Conservation (phyloP, 75 land plant species). For the Larix kaempferi region DNA sequence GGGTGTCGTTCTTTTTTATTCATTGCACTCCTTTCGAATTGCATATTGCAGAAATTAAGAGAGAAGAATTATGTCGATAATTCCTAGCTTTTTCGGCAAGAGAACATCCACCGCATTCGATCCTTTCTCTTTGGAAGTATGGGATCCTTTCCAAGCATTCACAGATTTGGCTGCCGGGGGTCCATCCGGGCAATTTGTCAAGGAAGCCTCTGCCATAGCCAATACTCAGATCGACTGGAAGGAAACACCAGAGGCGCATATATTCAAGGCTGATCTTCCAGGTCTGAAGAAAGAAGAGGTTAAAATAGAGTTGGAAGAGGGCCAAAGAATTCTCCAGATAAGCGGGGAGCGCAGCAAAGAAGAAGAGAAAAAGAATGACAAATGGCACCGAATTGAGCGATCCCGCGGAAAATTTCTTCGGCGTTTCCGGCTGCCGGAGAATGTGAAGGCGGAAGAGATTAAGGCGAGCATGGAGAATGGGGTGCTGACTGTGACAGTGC, state of each 20-base stretch:
- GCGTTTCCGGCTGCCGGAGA: slow-evolving; percentile 24
- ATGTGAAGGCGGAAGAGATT: slow-evolving; percentile 18
- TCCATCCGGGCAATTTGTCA: slow-evolving; percentile 5
- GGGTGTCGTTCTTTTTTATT: too few relatives aligned
- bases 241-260: slow-evolving; percentile 44
- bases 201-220: slow-evolving; percentile 26
- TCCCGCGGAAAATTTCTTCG: slow-evolving; percentile 14
- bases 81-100: slow-evolving; percentile 18
- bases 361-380: slow-evolving; percentile 5
- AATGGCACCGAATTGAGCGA: slow-evolving; percentile 19
- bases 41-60: too few relatives aligned
- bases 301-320: slow-evolving; percentile 14
- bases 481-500: slow-evolving; percentile 32
- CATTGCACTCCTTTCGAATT: too few relatives aligned
- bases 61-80: slow-evolving; percentile 18
- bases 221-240: slow-evolving; percentile 38
- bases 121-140: slow-evolving; percentile 23
- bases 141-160: slow-evolving; percentile 42
- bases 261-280: slow-evolving; percentile 50
- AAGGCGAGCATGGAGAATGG: slow-evolving; percentile 33
- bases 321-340: slow-evolving; percentile 15
- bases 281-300: slow-evolving; percentile 21
- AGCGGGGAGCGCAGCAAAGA: slow-evolving; percentile 26
- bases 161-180: not conserved
- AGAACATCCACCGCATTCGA: slow-evolving; percentile 14